Base-by-base conservation (phyloP, 2,329 filamentous ascomycete genomes). In the Trichoderma asperellum region DNA sequence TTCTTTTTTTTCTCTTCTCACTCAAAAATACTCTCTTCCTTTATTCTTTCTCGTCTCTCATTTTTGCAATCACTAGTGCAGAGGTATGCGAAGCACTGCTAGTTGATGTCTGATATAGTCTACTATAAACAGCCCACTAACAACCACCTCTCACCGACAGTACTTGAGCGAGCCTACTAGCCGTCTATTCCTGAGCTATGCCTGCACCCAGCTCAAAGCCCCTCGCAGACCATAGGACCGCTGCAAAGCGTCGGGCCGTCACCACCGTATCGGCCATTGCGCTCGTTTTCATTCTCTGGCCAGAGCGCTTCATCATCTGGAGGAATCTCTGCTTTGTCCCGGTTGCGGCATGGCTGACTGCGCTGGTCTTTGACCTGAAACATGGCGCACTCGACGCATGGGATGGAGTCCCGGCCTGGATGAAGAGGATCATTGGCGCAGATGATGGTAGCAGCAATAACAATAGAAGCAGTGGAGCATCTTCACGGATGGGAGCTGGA, bases 201-300 rank as follows among this genome's bases (percentile, higher is more conserved):
- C 40, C 64, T 7, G 55, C 16, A 10, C 27, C 62, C 27, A 47
- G 29, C 21, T 5, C 37, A n/a, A 66, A 24, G 53, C 24, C 63
- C n/a, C 35, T 58, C 11, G 63, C 37, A 5, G 63, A 66, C 14
- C 29, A 49, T 10, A 58, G 63, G 34, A 56, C 52, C n/a, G 57
- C 57, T 16, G 57, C 65, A 35, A 68, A 68, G 65, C 65, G 65
- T n/a, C 65, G 60, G 34, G 65, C 65, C 43, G 57, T 68, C 43
- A 68, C 29, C 12, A 53, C 53, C n/a, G 65, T 68, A n/a, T 68
- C 65, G 3, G 40, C 53, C 29, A 47, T 58, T 4, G 56, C 65
- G 43, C n/a, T 57, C 34, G 37, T 68, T 10, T 53, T 68, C 47
- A 60, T 68, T 5, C 32, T 68, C 21, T 68, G 65, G 65, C 65